phyloP scores from a whole-genome alignment of 1,284 basidiomycete species.

The Leccinum insigne region DNA sequence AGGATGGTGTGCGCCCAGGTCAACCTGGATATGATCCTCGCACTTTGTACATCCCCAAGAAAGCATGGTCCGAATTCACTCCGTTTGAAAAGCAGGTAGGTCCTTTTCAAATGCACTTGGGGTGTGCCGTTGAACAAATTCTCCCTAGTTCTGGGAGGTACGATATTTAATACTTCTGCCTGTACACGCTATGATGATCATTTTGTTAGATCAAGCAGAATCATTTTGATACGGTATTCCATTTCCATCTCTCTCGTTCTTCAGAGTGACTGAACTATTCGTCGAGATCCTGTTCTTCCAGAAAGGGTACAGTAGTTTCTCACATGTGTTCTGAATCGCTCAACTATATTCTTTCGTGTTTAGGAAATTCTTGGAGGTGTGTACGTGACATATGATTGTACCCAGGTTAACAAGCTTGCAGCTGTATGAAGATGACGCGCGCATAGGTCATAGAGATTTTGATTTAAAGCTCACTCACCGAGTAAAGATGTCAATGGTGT shows the following conservation, averaged over 20 bases:
- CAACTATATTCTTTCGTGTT: background rate
- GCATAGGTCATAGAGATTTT: slow-evolving; percentile 89
- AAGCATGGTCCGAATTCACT: slow-evolving; percentile 84
- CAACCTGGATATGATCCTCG: slow-evolving; percentile 93
- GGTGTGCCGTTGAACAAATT: background rate
- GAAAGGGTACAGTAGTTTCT: slow-evolving; percentile 68
- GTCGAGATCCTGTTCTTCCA: slow-evolving; percentile 92
- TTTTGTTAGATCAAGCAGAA: slow-evolving; percentile 82
- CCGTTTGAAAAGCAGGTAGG: slow-evolving; percentile 93
- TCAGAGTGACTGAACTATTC: slow-evolving; percentile 11
- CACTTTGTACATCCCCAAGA: slow-evolving; percentile 82
- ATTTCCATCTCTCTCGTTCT: background rate
- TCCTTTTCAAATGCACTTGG: slow-evolving; percentile 1
- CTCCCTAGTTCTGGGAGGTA: slow-evolving; percentile 87
- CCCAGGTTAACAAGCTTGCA: slow-evolving; percentile 40
- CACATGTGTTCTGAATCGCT: background rate
- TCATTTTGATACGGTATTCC: slow-evolving; percentile 81
- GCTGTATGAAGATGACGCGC: slow-evolving; percentile 95
- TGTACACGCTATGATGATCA: slow-evolving; percentile 1
- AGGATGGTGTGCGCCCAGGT: slow-evolving; percentile 79
- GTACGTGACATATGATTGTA: background rate
- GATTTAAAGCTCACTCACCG: slow-evolving; percentile 89
- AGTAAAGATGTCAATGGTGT: slow-evolving; percentile 98
- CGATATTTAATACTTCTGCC: slow-evolving; percentile 12
- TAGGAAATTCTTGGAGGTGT: slow-evolving; percentile 73